These are phyloP conservation scores for Neurospora sp. DNA, from an alignment of 495 filamentous ascomycete species.

Conservation along the genomic window DNA sequence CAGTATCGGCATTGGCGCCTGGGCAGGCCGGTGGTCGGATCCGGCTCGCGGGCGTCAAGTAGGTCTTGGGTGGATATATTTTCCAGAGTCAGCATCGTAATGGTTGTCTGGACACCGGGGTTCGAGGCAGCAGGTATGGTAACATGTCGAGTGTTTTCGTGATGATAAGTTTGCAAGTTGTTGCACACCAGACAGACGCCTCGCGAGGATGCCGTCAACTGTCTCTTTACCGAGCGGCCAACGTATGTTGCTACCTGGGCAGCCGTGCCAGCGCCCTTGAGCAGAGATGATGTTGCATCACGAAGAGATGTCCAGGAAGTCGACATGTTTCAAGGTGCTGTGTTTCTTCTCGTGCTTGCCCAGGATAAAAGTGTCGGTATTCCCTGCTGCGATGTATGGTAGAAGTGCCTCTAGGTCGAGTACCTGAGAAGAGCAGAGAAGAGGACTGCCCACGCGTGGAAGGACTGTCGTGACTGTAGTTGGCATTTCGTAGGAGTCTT, in stretches of 20 bases:
- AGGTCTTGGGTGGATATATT: not conserved
- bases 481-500: not conserved
- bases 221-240: conserved; percentile 31
- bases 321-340: not conserved
- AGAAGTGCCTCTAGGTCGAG: not conserved
- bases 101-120: not conserved
- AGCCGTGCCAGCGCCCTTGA: not conserved
- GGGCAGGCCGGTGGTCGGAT: not conserved
- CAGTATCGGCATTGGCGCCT: not conserved
- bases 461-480: not conserved
- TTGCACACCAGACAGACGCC: not conserved
- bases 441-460: not conserved
- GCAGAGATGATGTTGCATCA: not conserved
- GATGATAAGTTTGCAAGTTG: not conserved
- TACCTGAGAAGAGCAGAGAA: not conserved
- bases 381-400: not conserved
- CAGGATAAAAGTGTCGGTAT: not conserved
- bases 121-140: not conserved
- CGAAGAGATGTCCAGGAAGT: not conserved
- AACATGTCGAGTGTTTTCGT: not conserved
- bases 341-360: not conserved
- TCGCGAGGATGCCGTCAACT: conserved; percentile 17
- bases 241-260: not conserved
- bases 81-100: not conserved
- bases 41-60: not conserved